Evolutionary conservation across 768 basidiomycete genomes (phyloP).

Genomic region (Boletus huronensis): DNA sequence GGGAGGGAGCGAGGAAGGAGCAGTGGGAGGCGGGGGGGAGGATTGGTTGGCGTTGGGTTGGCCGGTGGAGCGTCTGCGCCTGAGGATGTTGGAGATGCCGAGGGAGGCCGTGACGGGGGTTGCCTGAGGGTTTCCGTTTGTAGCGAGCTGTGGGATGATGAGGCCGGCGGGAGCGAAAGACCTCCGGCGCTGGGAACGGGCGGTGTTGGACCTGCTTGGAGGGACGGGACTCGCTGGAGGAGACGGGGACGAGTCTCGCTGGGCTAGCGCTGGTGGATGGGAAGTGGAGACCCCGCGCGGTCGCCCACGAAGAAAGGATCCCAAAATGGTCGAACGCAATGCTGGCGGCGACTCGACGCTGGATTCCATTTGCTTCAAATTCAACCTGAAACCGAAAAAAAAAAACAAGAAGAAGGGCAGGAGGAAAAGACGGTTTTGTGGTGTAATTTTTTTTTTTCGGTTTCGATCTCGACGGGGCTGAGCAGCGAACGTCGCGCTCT

Average conservation of each 20-base stretch:
- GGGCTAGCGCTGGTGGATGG: slow-evolving; percentile 29
- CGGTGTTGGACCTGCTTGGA: slow-evolving; percentile 5
- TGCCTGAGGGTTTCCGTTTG: slow-evolving; percentile 25
- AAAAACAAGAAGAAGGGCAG: neutral
- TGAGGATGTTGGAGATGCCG: slow-evolving; percentile 60
- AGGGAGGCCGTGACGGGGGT: slow-evolving; percentile 30
- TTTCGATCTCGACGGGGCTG: slow-evolving; percentile 19
- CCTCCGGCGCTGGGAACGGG: slow-evolving; percentile 35
- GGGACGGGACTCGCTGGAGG: slow-evolving; percentile 42
- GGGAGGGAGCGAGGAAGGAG: slow-evolving; percentile 16
- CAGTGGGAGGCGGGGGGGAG: slow-evolving; percentile 7
- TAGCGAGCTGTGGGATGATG: slow-evolving; percentile 35
- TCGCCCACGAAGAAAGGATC: slow-evolving; percentile 66
- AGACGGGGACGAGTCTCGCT: slow-evolving; percentile 40
- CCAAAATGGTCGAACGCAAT: slow-evolving; percentile 59
- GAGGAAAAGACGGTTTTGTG: neutral
- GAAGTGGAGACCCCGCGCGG: slow-evolving; percentile 67
- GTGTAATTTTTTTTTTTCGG: slow-evolving; percentile 5
- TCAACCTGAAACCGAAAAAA: neutral
- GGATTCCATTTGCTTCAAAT: slow-evolving; percentile 9
- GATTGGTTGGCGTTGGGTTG: slow-evolving; percentile 36
- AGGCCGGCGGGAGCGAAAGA: slow-evolving; percentile 38
- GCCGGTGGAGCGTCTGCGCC: slow-evolving; percentile 64
- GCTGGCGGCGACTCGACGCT: slow-evolving; percentile 31
- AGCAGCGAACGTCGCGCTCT: neutral